These are phyloP conservation scores for Malassezia brasiliensis DNA, from an alignment of 1,284 basidiomycete genomes.

Conservation along the genomic window DNA sequence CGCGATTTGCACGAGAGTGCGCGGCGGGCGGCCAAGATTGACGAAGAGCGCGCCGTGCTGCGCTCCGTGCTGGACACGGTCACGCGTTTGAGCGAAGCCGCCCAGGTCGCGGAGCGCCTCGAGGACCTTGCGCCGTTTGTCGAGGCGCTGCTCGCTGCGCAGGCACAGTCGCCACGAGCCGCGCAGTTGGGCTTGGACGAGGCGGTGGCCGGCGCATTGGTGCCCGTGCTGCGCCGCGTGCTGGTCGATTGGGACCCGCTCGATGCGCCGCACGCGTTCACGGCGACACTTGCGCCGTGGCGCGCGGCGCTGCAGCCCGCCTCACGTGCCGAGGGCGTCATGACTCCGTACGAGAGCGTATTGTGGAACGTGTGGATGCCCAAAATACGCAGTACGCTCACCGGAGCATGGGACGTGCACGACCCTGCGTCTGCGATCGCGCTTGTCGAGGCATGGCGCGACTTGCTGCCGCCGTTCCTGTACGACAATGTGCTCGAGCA, in stretches of 20 bases:
- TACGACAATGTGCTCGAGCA: conserved; percentile 92
- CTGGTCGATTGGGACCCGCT: conserved; percentile 12
- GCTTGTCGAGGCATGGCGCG: conserved; percentile 77
- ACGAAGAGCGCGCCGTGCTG: conserved; percentile 40
- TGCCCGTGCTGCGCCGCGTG: conserved; percentile 5
- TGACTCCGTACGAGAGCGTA: conserved; percentile 91
- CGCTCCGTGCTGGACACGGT: conserved; percentile 23
- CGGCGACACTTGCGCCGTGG: conserved; percentile 49
- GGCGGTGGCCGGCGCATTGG: conserved; percentile 15
- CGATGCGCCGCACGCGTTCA: conserved; percentile 3
- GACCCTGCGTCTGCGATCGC: conserved; percentile 65
- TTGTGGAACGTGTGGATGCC: conserved; percentile 93
- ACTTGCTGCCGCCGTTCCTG: conserved; percentile 77
- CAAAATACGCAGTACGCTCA: conserved; percentile 65
- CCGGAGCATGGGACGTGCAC: conserved; percentile 76
- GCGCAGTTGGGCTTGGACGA: conserved; percentile 10
- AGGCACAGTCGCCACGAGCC: not conserved
- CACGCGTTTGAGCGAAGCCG: conserved; percentile 9
- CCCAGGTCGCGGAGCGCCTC: not conserved
- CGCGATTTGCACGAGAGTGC: conserved; percentile 57
- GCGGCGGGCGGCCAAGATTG: conserved; percentile 60
- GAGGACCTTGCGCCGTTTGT: not conserved
- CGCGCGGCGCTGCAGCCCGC: not conserved
- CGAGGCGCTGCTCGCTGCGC: not conserved
- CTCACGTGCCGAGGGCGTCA: conserved; percentile 49